phyloP scores from a whole-genome alignment of 2,329 filamentous ascomycete species.

The Xylaria sp. region DNA sequence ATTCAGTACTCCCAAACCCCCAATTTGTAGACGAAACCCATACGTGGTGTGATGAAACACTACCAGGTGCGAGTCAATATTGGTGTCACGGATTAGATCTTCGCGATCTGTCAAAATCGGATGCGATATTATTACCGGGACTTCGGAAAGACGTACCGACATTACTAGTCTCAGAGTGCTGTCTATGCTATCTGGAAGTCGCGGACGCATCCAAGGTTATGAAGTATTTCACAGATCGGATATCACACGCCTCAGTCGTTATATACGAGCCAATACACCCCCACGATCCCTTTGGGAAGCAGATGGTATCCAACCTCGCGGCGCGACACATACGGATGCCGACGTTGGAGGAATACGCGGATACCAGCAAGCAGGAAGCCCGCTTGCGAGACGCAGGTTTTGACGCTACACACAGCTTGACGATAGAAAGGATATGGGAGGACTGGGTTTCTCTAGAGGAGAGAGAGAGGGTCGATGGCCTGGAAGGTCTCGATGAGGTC shows the following conservation, averaged over 20 bases:
- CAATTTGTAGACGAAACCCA: constrained; percentile 45
- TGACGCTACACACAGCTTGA: constrained; percentile 52
- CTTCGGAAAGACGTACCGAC: constrained; percentile 74
- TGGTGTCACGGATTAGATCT: constrained; percentile 76
- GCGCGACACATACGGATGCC: constrained; percentile 85
- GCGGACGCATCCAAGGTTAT: constrained; percentile 72
- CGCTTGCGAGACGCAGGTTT: constrained; percentile 77
- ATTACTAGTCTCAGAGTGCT: constrained; percentile 92
- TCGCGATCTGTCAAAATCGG: constrained; percentile 60
- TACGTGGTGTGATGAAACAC: constrained; percentile 55
- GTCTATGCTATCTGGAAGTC: constrained; percentile 85
- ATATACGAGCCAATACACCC: constrained; percentile 92
- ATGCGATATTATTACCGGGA: constrained; percentile 51
- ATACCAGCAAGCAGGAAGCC: constrained; percentile 72
- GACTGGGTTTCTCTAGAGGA: constrained; percentile 76
- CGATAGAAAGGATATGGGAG: constrained; percentile 73
- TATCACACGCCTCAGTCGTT: constrained; percentile 66
- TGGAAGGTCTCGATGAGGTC: constrained; percentile 93
- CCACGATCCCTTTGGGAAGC: constrained; percentile 85
- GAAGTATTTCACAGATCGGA: constrained; percentile 67
- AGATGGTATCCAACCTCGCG: constrained; percentile 91
- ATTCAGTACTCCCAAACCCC: constrained; percentile 50
- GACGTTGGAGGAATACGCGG: constrained; percentile 78
- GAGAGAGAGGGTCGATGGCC: constrained; percentile 78
- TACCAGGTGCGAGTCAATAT: constrained; percentile 56